A percentile compares a stretch with the other conserved stretches of the same genome.
phyloP scores from a whole-genome alignment of 331 rosid species.

The Rosa hybrid region DNA sequence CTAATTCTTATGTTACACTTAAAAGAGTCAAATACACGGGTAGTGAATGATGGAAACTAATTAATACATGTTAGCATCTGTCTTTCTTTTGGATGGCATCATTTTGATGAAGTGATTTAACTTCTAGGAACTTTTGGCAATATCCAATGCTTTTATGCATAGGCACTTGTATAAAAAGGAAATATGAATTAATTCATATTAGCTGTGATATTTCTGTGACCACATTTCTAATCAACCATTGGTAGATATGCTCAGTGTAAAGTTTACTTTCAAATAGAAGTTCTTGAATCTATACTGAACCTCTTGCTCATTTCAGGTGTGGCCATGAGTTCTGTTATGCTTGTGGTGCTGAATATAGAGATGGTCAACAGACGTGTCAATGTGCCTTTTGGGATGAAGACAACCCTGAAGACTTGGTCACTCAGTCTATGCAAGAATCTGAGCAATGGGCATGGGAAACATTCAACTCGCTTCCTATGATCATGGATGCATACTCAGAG shows the following conservation, averaged over 20 bases:
- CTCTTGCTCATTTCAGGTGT: slow-evolving; percentile 54
- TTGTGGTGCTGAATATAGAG: slow-evolving; percentile 73
- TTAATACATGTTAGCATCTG: not conserved
- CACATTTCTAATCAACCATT: not conserved
- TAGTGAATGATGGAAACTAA: not conserved
- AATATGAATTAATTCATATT: not conserved
- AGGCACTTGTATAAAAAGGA: not conserved
- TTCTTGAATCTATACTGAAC: not conserved
- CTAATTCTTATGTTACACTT: not conserved
- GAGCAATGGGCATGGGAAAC: slow-evolving; percentile 99
- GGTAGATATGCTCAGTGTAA: not conserved
- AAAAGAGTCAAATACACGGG: not conserved
- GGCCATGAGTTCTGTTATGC: slow-evolving; percentile 93
- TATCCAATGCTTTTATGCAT: not conserved
- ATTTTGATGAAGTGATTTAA: not conserved
- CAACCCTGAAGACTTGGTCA: slow-evolving; percentile 51
- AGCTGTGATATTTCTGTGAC: not conserved
- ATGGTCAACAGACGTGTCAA: slow-evolving; percentile 73
- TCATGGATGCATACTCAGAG: slow-evolving; percentile 83
- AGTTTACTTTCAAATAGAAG: not conserved
- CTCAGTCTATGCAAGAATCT: slow-evolving; percentile 84
- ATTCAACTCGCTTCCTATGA: slow-evolving; percentile 77
- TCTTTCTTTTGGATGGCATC: not conserved
- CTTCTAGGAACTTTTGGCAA: not conserved
- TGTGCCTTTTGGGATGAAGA: slow-evolving; percentile 90